Percentiles rank a stretch among this genome's conserved stretches.
phyloP scores from a whole-genome alignment of 75 land plant genomes.

The Sequoia sempervirens region DNA sequence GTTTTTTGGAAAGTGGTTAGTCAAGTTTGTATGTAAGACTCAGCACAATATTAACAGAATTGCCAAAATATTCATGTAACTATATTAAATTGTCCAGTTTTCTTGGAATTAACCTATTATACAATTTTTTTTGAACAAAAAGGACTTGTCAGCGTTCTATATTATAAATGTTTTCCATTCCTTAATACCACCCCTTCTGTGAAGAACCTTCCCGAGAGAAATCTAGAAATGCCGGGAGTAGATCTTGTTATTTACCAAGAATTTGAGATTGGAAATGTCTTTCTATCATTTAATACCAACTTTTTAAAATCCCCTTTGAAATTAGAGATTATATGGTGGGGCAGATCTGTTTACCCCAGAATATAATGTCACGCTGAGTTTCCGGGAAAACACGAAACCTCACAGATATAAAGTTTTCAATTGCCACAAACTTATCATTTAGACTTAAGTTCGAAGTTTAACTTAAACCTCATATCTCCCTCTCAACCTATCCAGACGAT shows the following conservation, averaged over 20 bases:
- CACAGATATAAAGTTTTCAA: neutral
- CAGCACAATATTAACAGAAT: too few species aligned
- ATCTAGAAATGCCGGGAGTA: neutral
- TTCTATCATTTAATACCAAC: neutral
- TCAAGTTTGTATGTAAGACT: too few species aligned
- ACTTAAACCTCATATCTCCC: neutral
- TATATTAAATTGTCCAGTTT: too few species aligned
- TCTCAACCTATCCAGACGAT: neutral
- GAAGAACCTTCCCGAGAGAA: neutral
- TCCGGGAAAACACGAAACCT: neutral
- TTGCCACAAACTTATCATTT: neutral
- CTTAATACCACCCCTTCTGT: neutral
- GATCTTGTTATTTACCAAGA: neutral
- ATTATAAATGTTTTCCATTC: neutral
- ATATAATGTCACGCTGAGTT: neutral
- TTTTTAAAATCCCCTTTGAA: neutral
- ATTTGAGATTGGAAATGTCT: neutral
- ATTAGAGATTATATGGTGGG: neutral
- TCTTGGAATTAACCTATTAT: too few species aligned
- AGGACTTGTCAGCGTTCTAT: too few species aligned
- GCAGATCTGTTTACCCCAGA: neutral
- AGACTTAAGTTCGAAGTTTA: neutral
- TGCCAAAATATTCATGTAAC: too few species aligned
- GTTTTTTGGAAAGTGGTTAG: neutral
- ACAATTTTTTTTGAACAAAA: too few species aligned